Evolutionary conservation across 2,329 filamentous ascomycete species (phyloP).

Genomic region (Diaporthe eres): DNA sequence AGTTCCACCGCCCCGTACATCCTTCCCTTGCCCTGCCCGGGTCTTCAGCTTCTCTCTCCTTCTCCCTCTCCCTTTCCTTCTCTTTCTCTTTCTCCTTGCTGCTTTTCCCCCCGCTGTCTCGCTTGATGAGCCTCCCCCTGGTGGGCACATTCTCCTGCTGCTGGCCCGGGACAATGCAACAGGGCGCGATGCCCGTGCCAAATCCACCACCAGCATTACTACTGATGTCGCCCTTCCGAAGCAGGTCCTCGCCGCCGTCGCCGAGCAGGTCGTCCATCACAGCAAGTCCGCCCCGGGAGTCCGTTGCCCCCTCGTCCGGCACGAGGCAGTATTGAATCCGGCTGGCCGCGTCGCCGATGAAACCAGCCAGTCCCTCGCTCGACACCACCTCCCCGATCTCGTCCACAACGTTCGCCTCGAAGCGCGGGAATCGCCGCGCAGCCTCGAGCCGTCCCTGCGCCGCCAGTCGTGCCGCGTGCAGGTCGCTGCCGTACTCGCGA

Average conservation of each 20-base stretch:
- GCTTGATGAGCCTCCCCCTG: slow-evolving; percentile 21
- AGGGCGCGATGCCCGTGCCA: slow-evolving; percentile 41
- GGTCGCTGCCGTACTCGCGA: slow-evolving; percentile 55
- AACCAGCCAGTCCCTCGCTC: slow-evolving; percentile 70
- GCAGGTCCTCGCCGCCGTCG: slow-evolving; percentile 61
- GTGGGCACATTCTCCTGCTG: slow-evolving; percentile 41
- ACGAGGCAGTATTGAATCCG: slow-evolving; percentile 72
- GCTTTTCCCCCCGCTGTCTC: slow-evolving; percentile 42
- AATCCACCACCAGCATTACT: slow-evolving; percentile 35
- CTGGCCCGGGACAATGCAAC: slow-evolving; percentile 43
- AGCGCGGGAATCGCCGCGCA: slow-evolving; percentile 66
- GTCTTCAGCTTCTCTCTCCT: slow-evolving; percentile 29
- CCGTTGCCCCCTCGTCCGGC: slow-evolving; percentile 69
- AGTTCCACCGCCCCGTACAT: slow-evolving; percentile 54
- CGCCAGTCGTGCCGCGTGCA: slow-evolving; percentile 68
- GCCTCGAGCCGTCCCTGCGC: slow-evolving; percentile 77
- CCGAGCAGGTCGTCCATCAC: slow-evolving; percentile 65
- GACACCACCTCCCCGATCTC: slow-evolving; percentile 66
- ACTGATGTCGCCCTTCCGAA: slow-evolving; percentile 26
- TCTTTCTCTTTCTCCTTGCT: slow-evolving; percentile 19
- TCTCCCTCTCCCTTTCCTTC: slow-evolving; percentile 7
- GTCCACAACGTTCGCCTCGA: slow-evolving; percentile 70
- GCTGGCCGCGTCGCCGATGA: slow-evolving; percentile 72
- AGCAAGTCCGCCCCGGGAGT: slow-evolving; percentile 70
- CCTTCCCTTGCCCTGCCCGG: slow-evolving; percentile 45